Evolutionary conservation across 2,329 filamentous ascomycete species (phyloP).

Genomic region (Pestalotiopsis sp.): DNA sequence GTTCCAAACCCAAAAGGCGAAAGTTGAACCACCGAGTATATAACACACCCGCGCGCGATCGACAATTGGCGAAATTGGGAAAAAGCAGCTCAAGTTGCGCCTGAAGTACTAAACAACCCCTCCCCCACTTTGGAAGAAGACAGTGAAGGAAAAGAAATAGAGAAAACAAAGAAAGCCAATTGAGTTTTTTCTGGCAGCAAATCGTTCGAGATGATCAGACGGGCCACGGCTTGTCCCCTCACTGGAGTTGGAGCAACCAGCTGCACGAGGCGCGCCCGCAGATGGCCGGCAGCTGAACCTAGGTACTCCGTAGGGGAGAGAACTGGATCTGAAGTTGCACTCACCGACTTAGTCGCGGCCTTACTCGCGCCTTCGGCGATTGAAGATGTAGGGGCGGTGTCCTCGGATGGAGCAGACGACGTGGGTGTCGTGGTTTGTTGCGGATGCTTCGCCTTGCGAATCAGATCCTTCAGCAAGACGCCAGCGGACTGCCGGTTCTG

Average conservation of each 20-base stretch:
- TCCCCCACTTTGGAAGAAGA: constrained; percentile 1
- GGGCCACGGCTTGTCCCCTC: constrained; percentile 10
- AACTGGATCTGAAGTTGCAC: constrained; percentile 3
- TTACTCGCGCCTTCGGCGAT: constrained; percentile 4
- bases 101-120: constrained; percentile 15
- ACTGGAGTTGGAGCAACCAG: constrained; percentile 13
- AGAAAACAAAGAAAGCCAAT: background rate
- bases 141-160: background rate
- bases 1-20: constrained; percentile 1
- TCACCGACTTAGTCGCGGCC: constrained; percentile 3
- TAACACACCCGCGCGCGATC: background rate
- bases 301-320: background rate
- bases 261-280: background rate
- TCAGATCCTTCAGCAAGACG: constrained; percentile 23
- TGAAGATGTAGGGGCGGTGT: background rate
- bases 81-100: background rate
- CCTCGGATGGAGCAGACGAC: background rate
- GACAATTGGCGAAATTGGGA: background rate
- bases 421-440: background rate
- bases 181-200: constrained; percentile 9
- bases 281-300: constrained; percentile 6
- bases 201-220: constrained; percentile 17
- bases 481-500: constrained; percentile 15
- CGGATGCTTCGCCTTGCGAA: constrained; percentile 23
- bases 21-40: background rate